Evolutionary conservation across 106 monocot genomes (phyloP), one percentile per base, ranked within the genome.

Genomic region (Alisma plantagoaquatica): DNA sequence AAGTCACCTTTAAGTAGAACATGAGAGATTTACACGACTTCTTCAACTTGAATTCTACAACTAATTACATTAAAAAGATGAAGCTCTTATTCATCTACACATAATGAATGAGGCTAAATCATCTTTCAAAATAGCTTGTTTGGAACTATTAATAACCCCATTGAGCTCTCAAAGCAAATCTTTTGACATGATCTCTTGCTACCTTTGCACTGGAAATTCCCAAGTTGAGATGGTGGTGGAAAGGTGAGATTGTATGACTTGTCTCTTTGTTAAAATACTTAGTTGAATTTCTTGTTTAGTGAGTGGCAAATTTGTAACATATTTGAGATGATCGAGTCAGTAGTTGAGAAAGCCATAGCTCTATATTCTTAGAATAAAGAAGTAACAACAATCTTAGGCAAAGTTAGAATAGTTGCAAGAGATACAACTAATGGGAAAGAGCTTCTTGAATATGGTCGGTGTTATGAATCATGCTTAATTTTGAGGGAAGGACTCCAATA

Each of bases 401-500:
- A 65, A 57, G 77, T 83, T 42, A 87, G 48, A 41, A 67, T 77
- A 10, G 83, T 77, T 3, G 71, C 72, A 29, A 66, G 43, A 57
- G 79, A 82, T 25, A 68, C 83, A 32, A 15, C 64, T 3, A 62
- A 61, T 15, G 92, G 92, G 19, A 87, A 82, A 47, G 78, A 77
- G 51, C 54, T 93, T 32, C 87, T 77, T 49, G 77, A 72, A 18
- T 73, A 79, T 1, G 74, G 76, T 27, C 66, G 67, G 15, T 93
- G 77, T 77, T 56, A 67, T 0, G 87, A 93, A 44, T 86, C 92
- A 23, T 77, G 71, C 38, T 56, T 66, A 4, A 83, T 83, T 22
- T 93, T 83, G 56, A 83, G 79, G 14, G 87, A 93, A 45, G 92
- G 87, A 4, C 74, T 93, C n/a, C 74, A 70, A 46, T 57, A 61